Conservation (phyloP, 2,329 filamentous ascomycete genomes). For the Botrytis aclada region DNA sequence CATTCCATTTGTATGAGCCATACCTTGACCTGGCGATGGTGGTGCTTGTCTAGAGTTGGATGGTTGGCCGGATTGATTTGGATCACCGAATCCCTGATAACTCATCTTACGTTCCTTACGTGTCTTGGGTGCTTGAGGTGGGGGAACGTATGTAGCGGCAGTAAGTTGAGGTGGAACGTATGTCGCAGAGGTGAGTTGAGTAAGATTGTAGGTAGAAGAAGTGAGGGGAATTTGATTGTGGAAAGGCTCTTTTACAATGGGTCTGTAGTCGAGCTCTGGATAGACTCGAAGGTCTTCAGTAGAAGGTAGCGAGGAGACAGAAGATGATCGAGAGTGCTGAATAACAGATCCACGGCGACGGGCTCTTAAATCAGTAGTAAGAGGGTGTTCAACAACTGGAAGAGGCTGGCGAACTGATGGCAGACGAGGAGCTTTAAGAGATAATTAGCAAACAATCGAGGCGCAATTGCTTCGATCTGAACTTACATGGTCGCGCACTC, state of each 20-base stretch:
- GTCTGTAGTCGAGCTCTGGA: conserved; percentile 6
- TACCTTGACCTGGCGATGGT: conserved; percentile 35
- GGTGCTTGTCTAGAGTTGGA: conserved; percentile 34
- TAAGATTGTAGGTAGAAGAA: background rate
- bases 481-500: conserved; percentile 5
- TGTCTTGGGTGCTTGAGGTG: background rate
- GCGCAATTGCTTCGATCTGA: conserved; percentile 7
- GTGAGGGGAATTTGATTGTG: background rate
- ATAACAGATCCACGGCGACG: conserved; percentile 3
- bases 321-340: conserved; percentile 1
- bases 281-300: background rate
- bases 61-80: conserved; percentile 25
- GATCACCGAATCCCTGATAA: conserved; percentile 25
- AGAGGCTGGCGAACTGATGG: background rate
- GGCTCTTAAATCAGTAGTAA: background rate
- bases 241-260: background rate
- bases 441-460: background rate
- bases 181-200: background rate
- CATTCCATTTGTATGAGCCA: conserved; percentile 36
- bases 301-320: background rate
- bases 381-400: background rate
- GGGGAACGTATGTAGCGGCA: background rate
- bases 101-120: conserved; percentile 7
- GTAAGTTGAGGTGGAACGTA: background rate
- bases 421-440: background rate